phyloP scores from a whole-genome alignment of 257 asterid species.

The Dorcoceras hygrometricum region DNA sequence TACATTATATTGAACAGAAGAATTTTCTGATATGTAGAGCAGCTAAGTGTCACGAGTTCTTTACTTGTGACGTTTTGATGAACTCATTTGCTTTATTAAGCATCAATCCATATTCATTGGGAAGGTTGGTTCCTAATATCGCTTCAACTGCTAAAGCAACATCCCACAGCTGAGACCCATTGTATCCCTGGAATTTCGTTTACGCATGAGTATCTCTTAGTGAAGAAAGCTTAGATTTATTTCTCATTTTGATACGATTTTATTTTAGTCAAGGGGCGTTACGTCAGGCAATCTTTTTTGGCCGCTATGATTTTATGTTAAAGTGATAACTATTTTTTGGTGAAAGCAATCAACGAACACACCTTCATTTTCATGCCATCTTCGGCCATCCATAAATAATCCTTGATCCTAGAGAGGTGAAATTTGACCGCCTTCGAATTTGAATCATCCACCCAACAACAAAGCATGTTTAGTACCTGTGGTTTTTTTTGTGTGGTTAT shows the following conservation, averaged over 20 bases:
- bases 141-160: conserved; percentile 88
- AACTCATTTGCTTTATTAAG: conserved; percentile 53
- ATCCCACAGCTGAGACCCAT: conserved; percentile 98
- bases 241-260: too few species aligned
- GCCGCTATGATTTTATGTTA: too few species aligned
- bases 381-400: conserved; percentile 78
- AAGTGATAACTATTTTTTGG: too few species aligned
- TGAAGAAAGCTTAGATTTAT: not conserved
- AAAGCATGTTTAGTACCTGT: conserved; percentile 67
- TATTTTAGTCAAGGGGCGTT: too few species aligned
- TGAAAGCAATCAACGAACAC: not conserved
- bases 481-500: not conserved
- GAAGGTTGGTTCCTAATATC: conserved; percentile 43
- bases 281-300: too few species aligned
- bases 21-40: not conserved
- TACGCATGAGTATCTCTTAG: conserved; percentile 6
- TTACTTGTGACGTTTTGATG: conserved; percentile 63
- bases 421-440: conserved; percentile 37
- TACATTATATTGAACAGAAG: not conserved
- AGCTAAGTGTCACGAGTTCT: not conserved
- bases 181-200: conserved; percentile 68
- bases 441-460: conserved; percentile 66
- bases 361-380: conserved; percentile 95
- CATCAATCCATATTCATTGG: conserved; percentile 42
- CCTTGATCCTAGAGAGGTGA: conserved; percentile 63